Base-by-base conservation (phyloP, 805 yeast species). In the Starmerella floris region DNA sequence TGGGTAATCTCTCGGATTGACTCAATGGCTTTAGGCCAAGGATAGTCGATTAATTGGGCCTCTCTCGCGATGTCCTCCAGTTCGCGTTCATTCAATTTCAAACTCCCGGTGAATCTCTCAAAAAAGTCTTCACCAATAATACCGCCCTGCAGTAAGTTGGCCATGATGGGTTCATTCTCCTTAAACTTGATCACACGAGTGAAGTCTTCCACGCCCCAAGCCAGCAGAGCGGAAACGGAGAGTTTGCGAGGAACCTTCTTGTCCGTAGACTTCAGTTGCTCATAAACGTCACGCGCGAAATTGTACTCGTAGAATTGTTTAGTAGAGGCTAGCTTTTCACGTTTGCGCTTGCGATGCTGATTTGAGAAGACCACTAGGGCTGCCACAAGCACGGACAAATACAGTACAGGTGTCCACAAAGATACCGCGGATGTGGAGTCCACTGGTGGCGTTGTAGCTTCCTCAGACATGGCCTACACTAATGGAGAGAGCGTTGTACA, bases 41-140 rank as follows among this genome's bases (percentile, higher is more conserved):
- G 88, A 35, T 76, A 73, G 56, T 82, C 80, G 50, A 73, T 65
- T 16, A 63, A 51, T 58, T 83, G 84, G 34, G 91, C 84, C 61
- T 83, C 95, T 42, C 60, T 63, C 5, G 82, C 77, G 37, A 84
- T 68, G 45, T 79, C 87, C 59, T 76, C 73, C 50, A 91, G 64
- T 61, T 91, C 97, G 23, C 79, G 58, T 54, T 85, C 94, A 53
- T 81, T 80, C 48, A 85, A 59, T 61, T 83, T 83, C 44, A 72
- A 73, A 51, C 83, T 85, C 39, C 83, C 72, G 51, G 76, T 77
- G 61, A 73, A 85, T 53, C 91, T 77, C 59, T 81, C 79, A 70
- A 74, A 80, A 28, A 83, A 66, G 41, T 82, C 94, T 55, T 91
- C 97, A 27, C 96, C 96, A 48, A 91, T 77, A 16, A 85, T 76